Percentiles rank a stretch among this genome's conserved stretches.
These are phyloP conservation scores for Gastroboletus turbinatus DNA, from an alignment of 1,284 basidiomycete genomes.

Conservation along the genomic window DNA sequence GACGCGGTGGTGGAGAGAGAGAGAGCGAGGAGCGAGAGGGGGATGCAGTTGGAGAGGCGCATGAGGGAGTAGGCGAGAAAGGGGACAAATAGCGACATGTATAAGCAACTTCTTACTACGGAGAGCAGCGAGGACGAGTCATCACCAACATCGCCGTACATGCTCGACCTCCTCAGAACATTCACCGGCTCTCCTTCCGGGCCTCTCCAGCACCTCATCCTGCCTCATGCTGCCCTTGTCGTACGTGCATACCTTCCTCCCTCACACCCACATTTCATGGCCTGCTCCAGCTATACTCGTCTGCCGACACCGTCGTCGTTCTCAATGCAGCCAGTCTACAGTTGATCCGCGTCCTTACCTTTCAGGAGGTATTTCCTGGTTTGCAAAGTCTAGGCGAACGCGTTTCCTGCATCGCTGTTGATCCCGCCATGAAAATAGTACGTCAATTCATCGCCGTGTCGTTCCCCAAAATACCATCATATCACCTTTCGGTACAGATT, in stretches of 20 bases:
- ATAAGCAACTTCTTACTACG: conserved; percentile 9
- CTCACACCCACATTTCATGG: background rate
- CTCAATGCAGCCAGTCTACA: conserved; percentile 62
- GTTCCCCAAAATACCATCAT: conserved; percentile 10
- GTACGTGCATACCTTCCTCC: conserved; percentile 41
- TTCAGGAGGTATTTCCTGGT: conserved; percentile 75
- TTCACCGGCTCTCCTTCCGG: conserved; percentile 59
- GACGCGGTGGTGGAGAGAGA: conserved; percentile 26
- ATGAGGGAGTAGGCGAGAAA: conserved; percentile 24
- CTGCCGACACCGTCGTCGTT: conserved; percentile 65
- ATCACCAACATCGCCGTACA: conserved; percentile 15
- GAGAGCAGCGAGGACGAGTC: conserved; percentile 1
- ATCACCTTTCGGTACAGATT: conserved; percentile 46
- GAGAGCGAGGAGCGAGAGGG: conserved; percentile 39
- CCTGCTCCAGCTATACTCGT: conserved; percentile 60
- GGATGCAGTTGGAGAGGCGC: conserved; percentile 38
- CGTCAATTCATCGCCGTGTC: conserved; percentile 31
- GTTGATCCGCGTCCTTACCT: conserved; percentile 65
- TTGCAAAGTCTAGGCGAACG: conserved; percentile 42
- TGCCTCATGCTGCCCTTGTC: conserved; percentile 55
- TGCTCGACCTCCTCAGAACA: conserved; percentile 61
- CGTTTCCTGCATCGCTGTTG: conserved; percentile 65
- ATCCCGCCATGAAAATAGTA: conserved; percentile 76
- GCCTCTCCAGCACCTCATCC: conserved; percentile 53
- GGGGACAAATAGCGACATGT: no score